Evolutionary conservation across 163 green algal species (phyloP).

Genomic region (Prototheca wickerhamii): DNA sequence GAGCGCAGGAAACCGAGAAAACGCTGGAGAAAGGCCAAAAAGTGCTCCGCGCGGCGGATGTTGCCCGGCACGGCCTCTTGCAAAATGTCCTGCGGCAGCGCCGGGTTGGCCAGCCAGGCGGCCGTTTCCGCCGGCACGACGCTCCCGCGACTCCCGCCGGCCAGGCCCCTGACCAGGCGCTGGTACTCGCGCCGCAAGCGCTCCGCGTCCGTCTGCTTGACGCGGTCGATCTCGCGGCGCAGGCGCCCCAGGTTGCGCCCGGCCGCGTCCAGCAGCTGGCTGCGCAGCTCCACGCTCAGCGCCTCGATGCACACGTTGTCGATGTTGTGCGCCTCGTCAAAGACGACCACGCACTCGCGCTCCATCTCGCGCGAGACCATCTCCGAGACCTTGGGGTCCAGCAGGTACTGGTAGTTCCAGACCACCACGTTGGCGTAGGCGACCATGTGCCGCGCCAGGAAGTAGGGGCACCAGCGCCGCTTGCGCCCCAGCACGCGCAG

Average conservation of each 20-base stretch:
- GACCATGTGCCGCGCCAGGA: slow-evolving; percentile 94
- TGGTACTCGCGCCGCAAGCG: slow-evolving; percentile 83
- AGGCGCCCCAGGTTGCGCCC: slow-evolving; percentile 75
- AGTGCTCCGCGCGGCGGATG: slow-evolving; percentile 92
- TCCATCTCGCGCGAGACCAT: slow-evolving; percentile 95
- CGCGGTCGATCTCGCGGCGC: slow-evolving; percentile 46
- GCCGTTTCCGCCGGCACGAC: neutral
- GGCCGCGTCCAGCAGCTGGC: slow-evolving; percentile 86
- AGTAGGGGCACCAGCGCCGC: slow-evolving; percentile 96
- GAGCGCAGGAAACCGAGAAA: slow-evolving; percentile 79
- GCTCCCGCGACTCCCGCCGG: slow-evolving; percentile 23
- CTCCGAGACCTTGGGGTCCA: slow-evolving; percentile 90
- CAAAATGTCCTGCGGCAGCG: slow-evolving; percentile 82
- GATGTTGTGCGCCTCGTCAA: slow-evolving; percentile 99
- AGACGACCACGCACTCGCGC: slow-evolving; percentile 95
- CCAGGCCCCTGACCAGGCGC: slow-evolving; percentile 69
- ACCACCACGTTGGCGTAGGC: slow-evolving; percentile 93
- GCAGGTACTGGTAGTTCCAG: slow-evolving; percentile 99
- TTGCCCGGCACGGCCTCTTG: slow-evolving; percentile 84
- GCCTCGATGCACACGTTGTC: slow-evolving; percentile 99
- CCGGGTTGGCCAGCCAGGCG: slow-evolving; percentile 83
- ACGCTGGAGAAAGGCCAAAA: slow-evolving; percentile 89
- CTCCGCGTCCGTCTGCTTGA: slow-evolving; percentile 63
- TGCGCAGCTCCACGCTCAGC: slow-evolving; percentile 78
- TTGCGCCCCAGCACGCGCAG: slow-evolving; percentile 78